A percentile compares a stretch with the other conserved stretches of the same genome.
Conservation (phyloP, 768 basidiomycete genomes). For the Lepiota subincarnata region DNA sequence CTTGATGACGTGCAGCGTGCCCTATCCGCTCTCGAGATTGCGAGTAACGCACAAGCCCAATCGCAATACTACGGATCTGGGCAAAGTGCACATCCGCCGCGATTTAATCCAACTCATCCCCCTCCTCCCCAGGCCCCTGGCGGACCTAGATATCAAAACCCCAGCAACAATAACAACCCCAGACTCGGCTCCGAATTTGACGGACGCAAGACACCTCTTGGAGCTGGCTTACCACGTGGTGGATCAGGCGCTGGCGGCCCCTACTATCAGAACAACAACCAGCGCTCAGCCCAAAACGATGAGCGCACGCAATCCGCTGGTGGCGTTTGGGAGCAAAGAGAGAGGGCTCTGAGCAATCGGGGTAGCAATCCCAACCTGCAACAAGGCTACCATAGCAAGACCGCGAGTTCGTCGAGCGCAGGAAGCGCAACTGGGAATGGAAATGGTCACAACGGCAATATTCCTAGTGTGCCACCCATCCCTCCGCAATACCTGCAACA, state of each 20-base stretch:
- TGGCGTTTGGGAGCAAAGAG: conserved; percentile 63
- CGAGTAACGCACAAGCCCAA: conserved; percentile 24
- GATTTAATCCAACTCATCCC: conserved; percentile 41
- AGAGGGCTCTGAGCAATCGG: conserved; percentile 50
- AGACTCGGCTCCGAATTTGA: conserved; percentile 63
- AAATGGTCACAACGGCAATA: conserved; percentile 26
- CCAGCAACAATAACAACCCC: conserved; percentile 37
- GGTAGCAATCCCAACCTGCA: conserved; percentile 69
- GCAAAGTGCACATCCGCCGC: conserved; percentile 62
- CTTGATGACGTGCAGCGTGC: conserved; percentile 80
- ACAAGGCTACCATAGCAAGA: conserved; percentile 54
- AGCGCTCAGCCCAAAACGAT: conserved; percentile 18
- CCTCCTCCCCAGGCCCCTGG: conserved; percentile 10
- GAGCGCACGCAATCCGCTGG: conserved; percentile 28
- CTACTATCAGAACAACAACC: conserved; percentile 27
- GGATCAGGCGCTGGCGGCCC: conserved; percentile 29
- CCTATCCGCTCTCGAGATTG: conserved; percentile 63
- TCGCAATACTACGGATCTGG: conserved; percentile 36
- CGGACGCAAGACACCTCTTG: conserved; percentile 57
- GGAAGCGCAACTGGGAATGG: conserved; percentile 28
- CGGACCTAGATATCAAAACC: conserved; percentile 28
- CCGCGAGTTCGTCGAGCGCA: conserved; percentile 26
- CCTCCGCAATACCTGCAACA: conserved; percentile 72
- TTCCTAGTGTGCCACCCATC: conserved; percentile 70
- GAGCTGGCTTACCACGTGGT: conserved; percentile 34